phyloP scores from a whole-genome alignment of 148 eudicot species.

The Rhododendron simsii region DNA sequence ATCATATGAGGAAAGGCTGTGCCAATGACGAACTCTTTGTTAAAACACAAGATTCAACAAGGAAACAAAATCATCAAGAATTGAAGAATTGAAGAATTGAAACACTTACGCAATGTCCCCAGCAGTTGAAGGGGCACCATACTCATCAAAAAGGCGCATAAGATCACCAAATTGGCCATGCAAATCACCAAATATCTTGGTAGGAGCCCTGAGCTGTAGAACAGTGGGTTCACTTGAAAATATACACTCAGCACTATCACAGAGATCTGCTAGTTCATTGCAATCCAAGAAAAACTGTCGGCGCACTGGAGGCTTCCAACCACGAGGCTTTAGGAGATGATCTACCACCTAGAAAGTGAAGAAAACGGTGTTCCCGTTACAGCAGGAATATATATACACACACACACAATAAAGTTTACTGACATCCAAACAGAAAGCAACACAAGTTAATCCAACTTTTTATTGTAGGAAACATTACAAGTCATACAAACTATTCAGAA shows the following conservation, averaged over 20 bases:
- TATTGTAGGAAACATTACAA: neutral
- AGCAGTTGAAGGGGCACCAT: constrained; percentile 98
- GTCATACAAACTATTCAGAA: neutral
- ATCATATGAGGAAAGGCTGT: neutral
- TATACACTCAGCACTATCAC: constrained; percentile 92
- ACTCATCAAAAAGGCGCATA: constrained; percentile 97
- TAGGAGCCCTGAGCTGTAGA: constrained; percentile 89
- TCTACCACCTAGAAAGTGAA: constrained; percentile 59
- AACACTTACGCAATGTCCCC: constrained; percentile 92
- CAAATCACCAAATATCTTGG: constrained; percentile 96
- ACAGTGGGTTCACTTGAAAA: constrained; percentile 97
- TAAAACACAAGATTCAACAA: neutral
- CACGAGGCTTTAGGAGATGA: constrained; percentile 94
- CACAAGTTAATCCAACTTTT: neutral
- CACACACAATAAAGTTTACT: neutral
- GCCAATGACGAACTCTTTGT: neutral
- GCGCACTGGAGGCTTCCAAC: constrained; percentile 98
- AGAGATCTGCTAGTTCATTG: constrained; percentile 94
- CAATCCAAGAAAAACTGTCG: constrained; percentile 97
- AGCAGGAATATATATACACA: neutral
- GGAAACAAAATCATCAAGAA: neutral
- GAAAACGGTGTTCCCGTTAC: neutral
- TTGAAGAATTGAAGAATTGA: neutral
- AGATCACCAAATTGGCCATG: constrained; percentile 99
- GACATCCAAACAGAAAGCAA: constrained; percentile 3